These are phyloP conservation scores for Asparagopsis taxiformis DNA, from an alignment of 31 red algal species.

Conservation along the genomic window DNA sequence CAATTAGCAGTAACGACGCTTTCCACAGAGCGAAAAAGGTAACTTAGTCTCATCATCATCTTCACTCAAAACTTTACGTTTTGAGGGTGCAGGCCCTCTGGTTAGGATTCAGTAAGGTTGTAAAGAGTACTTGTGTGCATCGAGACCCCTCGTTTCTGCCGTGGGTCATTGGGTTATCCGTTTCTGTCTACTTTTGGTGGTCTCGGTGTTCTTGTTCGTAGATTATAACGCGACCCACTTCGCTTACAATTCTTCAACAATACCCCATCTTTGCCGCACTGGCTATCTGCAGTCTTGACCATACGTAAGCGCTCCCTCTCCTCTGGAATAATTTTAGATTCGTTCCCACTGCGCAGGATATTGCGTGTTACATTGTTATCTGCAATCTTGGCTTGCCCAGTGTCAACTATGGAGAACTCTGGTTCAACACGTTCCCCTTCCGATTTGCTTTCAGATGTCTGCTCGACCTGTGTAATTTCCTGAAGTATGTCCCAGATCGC, in stretches of 20 bases:
- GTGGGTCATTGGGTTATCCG: background rate
- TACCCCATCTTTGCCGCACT: too few relatives aligned
- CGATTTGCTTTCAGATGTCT: too few relatives aligned
- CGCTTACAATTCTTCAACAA: too few relatives aligned
- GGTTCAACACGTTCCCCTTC: too few relatives aligned
- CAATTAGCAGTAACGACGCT: background rate
- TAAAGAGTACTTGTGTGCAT: conserved; percentile 1
- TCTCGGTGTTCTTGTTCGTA: background rate
- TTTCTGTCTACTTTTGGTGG: background rate
- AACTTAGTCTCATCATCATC: background rate
- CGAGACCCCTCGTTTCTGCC: background rate
- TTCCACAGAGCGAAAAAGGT: background rate
- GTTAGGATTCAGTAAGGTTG: conserved; percentile 1
- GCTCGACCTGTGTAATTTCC: too few relatives aligned
- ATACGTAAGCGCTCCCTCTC: too few relatives aligned
- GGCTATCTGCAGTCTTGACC: too few relatives aligned
- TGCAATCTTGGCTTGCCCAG: too few relatives aligned
- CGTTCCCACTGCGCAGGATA: too few relatives aligned
- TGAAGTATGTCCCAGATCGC: background rate
- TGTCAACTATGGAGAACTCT: too few relatives aligned
- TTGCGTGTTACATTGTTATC: too few relatives aligned
- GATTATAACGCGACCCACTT: background rate
- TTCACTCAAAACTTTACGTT: background rate
- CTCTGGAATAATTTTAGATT: too few relatives aligned
- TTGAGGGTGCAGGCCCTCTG: background rate